Base-by-base conservation (phyloP, 2,329 filamentous ascomycete genomes). In the Fusarium scirpi region DNA sequence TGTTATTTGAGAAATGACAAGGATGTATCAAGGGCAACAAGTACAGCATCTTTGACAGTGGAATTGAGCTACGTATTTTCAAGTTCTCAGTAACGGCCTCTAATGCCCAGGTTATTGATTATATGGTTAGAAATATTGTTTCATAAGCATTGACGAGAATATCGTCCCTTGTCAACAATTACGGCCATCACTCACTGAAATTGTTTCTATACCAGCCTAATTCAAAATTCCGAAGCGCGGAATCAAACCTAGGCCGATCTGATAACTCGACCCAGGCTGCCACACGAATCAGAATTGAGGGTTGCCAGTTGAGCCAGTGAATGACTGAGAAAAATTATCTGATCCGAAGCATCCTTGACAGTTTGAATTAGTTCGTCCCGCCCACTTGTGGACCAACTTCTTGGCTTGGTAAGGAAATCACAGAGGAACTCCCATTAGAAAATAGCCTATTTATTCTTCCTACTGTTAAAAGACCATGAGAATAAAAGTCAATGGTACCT, bases 321-420 rank as follows among this genome's bases (percentile, higher is more conserved):
- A 29, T 49, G 41, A 60, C 27, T n/a, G 41, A 51, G 25, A 61
- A 73, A 69, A 75, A 77, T 80, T 80, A 80, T 80, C 79, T 79
- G 79, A 80, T 80, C 79, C 78, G 75, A 76, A 44, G 29, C 18
- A 72, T 62, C 66, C 71, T 59, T 58, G 54, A 40, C 34, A 11
- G 11, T 15, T 30, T 22, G 25, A 30, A 40, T 25, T 41, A 20
- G 61, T 48, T 58, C 49, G 61, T 51, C 48, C 41, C 34, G 44
- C 52, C 45, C 58, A 34, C 49, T 30, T 29, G 47, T 63, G 25
- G 44, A 40, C 46, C 60, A 56, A 66, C 12, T 27, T 43, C 18
- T 45, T 32, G 32, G 20, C 16, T n/a, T 20, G n/a, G 18, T 11
- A 20, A 53, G 15, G 34, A 13, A 8, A 24, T 20, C 30, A 34